phyloP scores from a whole-genome alignment of 2,329 filamentous ascomycete genomes.

The Rutstroemia sp. region DNA sequence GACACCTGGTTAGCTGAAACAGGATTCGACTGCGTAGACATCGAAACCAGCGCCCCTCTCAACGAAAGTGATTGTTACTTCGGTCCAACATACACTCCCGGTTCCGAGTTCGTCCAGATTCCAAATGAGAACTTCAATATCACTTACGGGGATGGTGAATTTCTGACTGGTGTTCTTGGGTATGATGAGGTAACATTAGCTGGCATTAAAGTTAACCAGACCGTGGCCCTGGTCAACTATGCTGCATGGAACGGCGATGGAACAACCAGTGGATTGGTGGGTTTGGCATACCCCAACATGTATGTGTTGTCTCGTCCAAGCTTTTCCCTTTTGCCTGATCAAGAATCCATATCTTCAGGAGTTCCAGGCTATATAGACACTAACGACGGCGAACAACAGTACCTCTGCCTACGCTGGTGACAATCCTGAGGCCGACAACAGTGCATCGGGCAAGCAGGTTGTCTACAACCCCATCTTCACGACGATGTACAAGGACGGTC shows the following conservation, averaged over 20 bases:
- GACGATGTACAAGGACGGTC: conserved; percentile 37
- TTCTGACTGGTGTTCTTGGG: conserved; percentile 33
- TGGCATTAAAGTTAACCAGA: conserved; percentile 38
- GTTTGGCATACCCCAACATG: conserved; percentile 41
- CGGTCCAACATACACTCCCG: conserved; percentile 11
- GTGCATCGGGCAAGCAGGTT: conserved; percentile 12
- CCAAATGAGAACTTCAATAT: conserved; percentile 36
- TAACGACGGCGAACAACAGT: background rate
- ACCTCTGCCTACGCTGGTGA: conserved; percentile 22
- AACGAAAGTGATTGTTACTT: conserved; percentile 10
- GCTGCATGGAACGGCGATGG: conserved; percentile 38
- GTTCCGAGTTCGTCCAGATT: conserved; percentile 32
- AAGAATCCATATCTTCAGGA: background rate
- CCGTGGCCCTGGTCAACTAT: conserved; percentile 38
- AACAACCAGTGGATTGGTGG: conserved; percentile 40
- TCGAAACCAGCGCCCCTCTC: conserved; percentile 11
- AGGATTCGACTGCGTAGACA: conserved; percentile 32
- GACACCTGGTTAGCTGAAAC: conserved; percentile 38
- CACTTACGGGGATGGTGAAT: conserved; percentile 37
- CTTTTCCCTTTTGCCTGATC: background rate
- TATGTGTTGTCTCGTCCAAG: background rate
- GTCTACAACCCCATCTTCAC: conserved; percentile 43
- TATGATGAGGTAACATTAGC: conserved; percentile 37
- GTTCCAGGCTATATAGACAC: too few species aligned
- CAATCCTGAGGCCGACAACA: too few species aligned